These are phyloP conservation scores for Colletotrichum theobromicola DNA, from an alignment of 2,329 filamentous ascomycete species.

Conservation along the genomic window DNA sequence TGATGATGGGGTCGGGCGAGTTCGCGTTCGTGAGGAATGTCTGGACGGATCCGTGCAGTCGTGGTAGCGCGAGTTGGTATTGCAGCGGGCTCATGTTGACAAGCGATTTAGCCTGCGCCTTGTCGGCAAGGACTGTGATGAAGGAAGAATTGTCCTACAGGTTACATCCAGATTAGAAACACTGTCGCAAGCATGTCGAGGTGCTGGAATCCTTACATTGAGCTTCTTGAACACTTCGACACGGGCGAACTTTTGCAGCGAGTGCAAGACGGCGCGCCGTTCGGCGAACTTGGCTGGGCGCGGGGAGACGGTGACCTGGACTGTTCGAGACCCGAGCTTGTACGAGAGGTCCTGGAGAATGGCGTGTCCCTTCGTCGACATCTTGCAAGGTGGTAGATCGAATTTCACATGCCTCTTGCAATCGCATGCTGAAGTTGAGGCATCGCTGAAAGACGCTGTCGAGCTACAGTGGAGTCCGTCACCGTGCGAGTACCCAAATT, in stretches of 20 bases:
- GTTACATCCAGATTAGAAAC: not conserved
- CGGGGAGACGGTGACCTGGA: slow-evolving; percentile 58
- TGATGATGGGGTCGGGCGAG: slow-evolving; percentile 11
- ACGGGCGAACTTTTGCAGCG: slow-evolving; percentile 52
- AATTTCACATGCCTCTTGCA: not conserved
- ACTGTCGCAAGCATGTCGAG: not conserved
- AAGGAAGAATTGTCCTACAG: slow-evolving; percentile 55
- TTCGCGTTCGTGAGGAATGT: slow-evolving; percentile 33
- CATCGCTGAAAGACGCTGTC: not conserved
- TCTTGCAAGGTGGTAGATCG: not conserved
- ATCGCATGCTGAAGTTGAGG: not conserved
- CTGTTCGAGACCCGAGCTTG: slow-evolving; percentile 34
- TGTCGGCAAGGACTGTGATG: slow-evolving; percentile 50
- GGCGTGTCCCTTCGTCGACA: slow-evolving; percentile 8
- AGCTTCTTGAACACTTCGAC: slow-evolving; percentile 60
- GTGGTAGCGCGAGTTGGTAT: slow-evolving; percentile 44
- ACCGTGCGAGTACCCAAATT: not conserved
- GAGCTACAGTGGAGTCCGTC: slow-evolving; percentile 2
- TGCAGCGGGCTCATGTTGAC: slow-evolving; percentile 51
- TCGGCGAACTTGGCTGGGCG: slow-evolving; percentile 57
- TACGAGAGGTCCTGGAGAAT: slow-evolving; percentile 8
- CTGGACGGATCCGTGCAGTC: slow-evolving; percentile 27
- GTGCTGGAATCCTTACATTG: slow-evolving; percentile 30
- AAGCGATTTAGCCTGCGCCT: slow-evolving; percentile 43
- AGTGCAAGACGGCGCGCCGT: slow-evolving; percentile 58